These are phyloP conservation scores for Fonsecaea nubica DNA, from an alignment of 2,329 filamentous ascomycete genomes.

Conservation along the genomic window DNA sequence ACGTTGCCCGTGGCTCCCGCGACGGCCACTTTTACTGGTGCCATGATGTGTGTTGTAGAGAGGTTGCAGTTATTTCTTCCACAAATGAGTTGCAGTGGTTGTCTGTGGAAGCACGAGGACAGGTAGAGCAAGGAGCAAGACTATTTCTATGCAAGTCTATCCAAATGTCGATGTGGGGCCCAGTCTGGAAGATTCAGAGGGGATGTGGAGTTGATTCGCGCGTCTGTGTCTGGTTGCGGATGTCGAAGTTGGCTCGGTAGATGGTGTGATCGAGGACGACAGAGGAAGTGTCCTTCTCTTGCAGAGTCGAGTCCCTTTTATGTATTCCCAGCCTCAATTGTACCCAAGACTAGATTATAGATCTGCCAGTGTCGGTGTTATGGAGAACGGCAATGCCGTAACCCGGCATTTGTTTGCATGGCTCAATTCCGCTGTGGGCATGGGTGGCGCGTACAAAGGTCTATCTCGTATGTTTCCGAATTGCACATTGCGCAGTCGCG, in stretches of 20 bases:
- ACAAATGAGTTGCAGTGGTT: neutral
- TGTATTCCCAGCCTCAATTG: neutral
- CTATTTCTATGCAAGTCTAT: neutral
- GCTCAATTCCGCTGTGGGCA: neutral
- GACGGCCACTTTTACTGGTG: constrained; percentile 35
- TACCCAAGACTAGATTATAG: neutral
- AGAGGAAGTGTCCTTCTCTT: neutral
- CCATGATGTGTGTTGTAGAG: constrained; percentile 10
- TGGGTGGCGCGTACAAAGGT: neutral
- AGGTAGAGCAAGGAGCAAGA: neutral
- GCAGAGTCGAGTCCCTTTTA: neutral
- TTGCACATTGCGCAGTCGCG: neutral
- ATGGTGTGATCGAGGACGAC: constrained; percentile 11
- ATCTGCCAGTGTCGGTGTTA: neutral
- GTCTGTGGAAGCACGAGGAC: neutral
- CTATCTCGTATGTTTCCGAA: neutral
- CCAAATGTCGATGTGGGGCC: constrained; percentile 13
- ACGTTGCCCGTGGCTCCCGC: constrained; percentile 39
- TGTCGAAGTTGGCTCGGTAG: neutral
- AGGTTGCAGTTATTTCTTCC: neutral
- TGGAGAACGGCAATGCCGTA: neutral
- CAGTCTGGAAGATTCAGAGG: constrained; percentile 9
- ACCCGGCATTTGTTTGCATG: neutral
- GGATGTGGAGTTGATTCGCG: constrained; percentile 18
- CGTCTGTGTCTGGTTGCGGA: constrained; percentile 6